These are phyloP conservation scores for Phytophthora megakarya DNA, from an alignment of 352 stramenopile genomes.

Conservation along the genomic window DNA sequence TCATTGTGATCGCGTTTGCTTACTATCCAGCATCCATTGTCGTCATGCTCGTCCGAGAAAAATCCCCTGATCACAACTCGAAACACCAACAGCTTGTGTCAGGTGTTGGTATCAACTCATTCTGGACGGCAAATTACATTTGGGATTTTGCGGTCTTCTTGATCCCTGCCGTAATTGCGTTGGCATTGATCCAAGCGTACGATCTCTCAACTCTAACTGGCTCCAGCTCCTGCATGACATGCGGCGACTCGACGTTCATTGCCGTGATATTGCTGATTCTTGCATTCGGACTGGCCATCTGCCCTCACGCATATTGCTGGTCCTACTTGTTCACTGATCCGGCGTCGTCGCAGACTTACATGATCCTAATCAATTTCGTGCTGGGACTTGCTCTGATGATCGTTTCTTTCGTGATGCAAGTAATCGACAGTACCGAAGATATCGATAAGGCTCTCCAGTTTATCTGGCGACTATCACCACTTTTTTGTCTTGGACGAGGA, in stretches of 20 bases:
- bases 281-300: constrained; percentile 66
- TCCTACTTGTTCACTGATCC: constrained; percentile 64
- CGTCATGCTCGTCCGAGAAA: constrained; percentile 93
- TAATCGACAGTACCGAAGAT: constrained; percentile 35
- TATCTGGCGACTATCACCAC: constrained; percentile 66
- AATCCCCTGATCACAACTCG: constrained; percentile 89
- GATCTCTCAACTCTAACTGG: constrained; percentile 35
- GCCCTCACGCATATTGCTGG: constrained; percentile 61
- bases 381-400: constrained; percentile 66
- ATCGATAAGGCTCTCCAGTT: constrained; percentile 55
- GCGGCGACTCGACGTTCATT: constrained; percentile 31
- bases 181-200: constrained; percentile 45
- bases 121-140: constrained; percentile 94
- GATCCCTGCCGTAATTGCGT: constrained; percentile 45
- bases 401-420: constrained; percentile 56
- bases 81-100: constrained; percentile 96
- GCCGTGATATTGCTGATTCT: constrained; percentile 63
- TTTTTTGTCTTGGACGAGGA: constrained; percentile 53
- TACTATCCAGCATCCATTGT: constrained; percentile 90
- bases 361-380: constrained; percentile 64
- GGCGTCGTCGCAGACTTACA: constrained; percentile 60
- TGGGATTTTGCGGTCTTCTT: constrained; percentile 92
- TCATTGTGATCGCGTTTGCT: constrained; percentile 89
- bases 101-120: constrained; percentile 90
- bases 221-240: constrained; percentile 32